Conservation (phyloP, 257 asterid genomes). For the Nicotiana attenuata region DNA sequence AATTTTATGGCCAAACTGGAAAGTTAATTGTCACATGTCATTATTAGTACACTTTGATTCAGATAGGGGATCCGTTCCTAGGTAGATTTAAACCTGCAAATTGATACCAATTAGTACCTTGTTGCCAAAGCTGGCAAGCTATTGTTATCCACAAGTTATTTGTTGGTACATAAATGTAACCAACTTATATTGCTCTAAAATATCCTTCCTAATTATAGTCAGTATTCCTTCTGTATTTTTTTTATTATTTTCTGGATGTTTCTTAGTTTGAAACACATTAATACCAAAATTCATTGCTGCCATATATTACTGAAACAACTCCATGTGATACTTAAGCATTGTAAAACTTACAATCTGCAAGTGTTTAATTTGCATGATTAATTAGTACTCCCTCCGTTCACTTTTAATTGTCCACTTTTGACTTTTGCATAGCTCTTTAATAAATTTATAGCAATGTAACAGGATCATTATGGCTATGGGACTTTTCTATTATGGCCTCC, state of each 20-base stretch:
- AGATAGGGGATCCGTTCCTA: too few species aligned
- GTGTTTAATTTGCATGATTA: not conserved
- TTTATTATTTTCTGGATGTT: too few species aligned
- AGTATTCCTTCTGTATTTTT: not conserved
- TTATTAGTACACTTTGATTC: too few species aligned
- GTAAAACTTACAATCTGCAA: not conserved
- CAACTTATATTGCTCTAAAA: not conserved
- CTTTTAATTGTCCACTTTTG: too few species aligned
- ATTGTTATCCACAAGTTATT: not conserved
- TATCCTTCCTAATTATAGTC: not conserved
- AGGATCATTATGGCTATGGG: conserved; percentile 61
- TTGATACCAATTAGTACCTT: too few species aligned
- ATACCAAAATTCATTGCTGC: not conserved
- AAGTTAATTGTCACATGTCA: too few species aligned
- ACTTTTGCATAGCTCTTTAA: too few species aligned
- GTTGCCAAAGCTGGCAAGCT: not conserved
- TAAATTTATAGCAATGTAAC: not conserved
- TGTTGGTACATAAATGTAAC: not conserved
- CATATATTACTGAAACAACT: not conserved
- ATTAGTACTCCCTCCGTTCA: too few species aligned
- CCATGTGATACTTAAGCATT: not conserved
- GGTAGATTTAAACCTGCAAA: too few species aligned
- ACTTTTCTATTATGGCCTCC: conserved; percentile 57
- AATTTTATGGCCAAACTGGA: too few species aligned
- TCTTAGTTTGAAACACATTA: too few species aligned